phyloP scores from a whole-genome alignment of 1,284 basidiomycete species.

The Leccinum variabile region DNA sequence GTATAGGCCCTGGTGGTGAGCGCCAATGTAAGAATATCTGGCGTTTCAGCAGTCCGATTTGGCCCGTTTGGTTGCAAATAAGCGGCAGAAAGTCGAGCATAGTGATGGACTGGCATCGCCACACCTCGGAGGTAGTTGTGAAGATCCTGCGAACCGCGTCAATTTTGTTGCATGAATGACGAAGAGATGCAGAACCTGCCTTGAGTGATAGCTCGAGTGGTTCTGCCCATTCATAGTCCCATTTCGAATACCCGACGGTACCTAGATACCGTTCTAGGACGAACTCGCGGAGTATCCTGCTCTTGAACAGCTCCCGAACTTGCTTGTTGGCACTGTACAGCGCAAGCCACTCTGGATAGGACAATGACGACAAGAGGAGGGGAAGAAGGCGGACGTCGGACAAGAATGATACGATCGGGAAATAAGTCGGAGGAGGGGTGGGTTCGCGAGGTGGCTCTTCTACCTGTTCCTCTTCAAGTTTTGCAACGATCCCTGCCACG shows the following conservation, averaged over 20 bases:
- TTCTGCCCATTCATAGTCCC: slow-evolving; percentile 59
- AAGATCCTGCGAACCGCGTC: slow-evolving; percentile 53
- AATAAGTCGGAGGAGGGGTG: slow-evolving; percentile 41
- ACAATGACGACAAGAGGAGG: slow-evolving; percentile 53
- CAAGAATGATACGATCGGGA: slow-evolving; percentile 55
- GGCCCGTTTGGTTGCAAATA: slow-evolving; percentile 48
- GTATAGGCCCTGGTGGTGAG: slow-evolving; percentile 68
- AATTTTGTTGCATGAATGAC: background rate
- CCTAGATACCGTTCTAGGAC: slow-evolving; percentile 66
- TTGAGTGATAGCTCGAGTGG: slow-evolving; percentile 59
- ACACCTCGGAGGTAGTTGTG: slow-evolving; percentile 76
- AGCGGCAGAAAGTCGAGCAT: slow-evolving; percentile 54
- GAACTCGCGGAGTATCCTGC: slow-evolving; percentile 55
- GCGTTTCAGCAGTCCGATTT: slow-evolving; percentile 31
- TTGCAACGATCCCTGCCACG: slow-evolving; percentile 32
- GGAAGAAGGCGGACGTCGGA: slow-evolving; percentile 49
- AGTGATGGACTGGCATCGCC: slow-evolving; percentile 70
- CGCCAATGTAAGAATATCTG: slow-evolving; percentile 50
- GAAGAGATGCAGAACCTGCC: slow-evolving; percentile 38
- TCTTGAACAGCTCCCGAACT: slow-evolving; percentile 49
- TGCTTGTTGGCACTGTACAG: slow-evolving; percentile 56
- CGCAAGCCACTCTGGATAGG: slow-evolving; percentile 67
- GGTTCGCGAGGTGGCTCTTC: slow-evolving; percentile 24
- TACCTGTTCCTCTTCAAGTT: slow-evolving; percentile 16
- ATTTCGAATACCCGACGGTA: slow-evolving; percentile 68